phyloP scores from a whole-genome alignment of 73 alveolate species.

The Stentor roeselii region DNA sequence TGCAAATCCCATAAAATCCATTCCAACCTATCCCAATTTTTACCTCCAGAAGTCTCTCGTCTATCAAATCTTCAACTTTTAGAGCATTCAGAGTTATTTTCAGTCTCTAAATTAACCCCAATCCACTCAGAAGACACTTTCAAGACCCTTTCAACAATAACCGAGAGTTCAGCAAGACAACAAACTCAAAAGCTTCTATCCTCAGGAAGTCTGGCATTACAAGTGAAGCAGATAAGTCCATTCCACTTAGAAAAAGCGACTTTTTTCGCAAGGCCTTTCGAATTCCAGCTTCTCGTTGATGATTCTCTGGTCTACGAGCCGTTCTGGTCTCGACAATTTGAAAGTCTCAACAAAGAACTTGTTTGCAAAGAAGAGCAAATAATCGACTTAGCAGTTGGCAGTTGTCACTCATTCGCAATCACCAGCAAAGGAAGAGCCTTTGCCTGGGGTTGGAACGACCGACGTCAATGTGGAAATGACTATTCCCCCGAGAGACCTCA shows the following conservation, averaged over 20 bases:
- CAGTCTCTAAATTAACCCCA: not conserved
- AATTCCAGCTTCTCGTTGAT: not conserved
- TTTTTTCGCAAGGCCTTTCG: conserved; percentile 21
- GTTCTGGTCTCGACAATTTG: conserved; percentile 17
- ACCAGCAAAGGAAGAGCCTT: conserved; percentile 82
- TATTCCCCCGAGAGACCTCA: not conserved
- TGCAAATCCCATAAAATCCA: not conserved
- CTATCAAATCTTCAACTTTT: not conserved
- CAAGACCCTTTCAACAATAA: not conserved
- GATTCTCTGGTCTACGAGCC: conserved; percentile 8
- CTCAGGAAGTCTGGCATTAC: conserved; percentile 9
- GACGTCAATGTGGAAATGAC: conserved; percentile 21
- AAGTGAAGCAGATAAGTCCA: not conserved
- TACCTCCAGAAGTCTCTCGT: not conserved
- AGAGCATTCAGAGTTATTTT: not conserved
- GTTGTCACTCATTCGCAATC: conserved; percentile 79
- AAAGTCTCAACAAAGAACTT: conserved; percentile 18
- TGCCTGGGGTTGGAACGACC: conserved; percentile 85
- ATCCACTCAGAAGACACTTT: conserved; percentile 12
- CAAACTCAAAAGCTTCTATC: not conserved
- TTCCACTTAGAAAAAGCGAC: conserved; percentile 23
- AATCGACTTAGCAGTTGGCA: conserved; percentile 77
- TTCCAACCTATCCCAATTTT: not conserved
- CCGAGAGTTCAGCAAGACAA: not conserved
- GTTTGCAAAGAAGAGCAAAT: conserved; percentile 63